phyloP scores from a whole-genome alignment of 306 rosid genomes.

The Sesbania bispinosa region DNA sequence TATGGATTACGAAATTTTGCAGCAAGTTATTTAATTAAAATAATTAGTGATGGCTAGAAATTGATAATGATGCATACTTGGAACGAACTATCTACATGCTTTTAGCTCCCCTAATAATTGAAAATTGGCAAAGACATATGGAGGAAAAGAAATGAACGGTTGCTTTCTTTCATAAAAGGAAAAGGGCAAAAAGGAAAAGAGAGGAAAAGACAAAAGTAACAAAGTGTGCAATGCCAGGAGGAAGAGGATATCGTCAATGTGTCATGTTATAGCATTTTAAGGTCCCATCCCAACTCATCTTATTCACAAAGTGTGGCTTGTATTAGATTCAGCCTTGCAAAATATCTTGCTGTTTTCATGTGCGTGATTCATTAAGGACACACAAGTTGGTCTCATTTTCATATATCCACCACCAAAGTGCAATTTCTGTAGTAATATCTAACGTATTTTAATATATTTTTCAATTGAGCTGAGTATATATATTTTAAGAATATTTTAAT shows the following conservation, averaged over 20 bases:
- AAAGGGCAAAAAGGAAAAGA: constrained; percentile 37
- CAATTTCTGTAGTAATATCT: background rate
- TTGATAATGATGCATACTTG: constrained; percentile 31
- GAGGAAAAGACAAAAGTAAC: constrained; percentile 30
- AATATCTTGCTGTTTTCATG: constrained; percentile 48
- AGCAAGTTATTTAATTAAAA: too few species aligned
- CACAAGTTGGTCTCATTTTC: too few species aligned
- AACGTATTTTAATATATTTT: background rate
- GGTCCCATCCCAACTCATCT: constrained; percentile 55
- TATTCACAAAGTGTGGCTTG: constrained; percentile 55
- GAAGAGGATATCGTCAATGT: constrained; percentile 19
- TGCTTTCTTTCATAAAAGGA: constrained; percentile 42
- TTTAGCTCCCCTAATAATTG: constrained; percentile 34
- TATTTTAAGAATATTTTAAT: background rate
- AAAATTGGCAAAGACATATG: constrained; percentile 39
- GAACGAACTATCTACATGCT: constrained; percentile 15
- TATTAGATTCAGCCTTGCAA: constrained; percentile 37
- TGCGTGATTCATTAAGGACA: constrained; percentile 18
- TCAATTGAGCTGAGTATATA: background rate
- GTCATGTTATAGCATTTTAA: constrained; percentile 51
- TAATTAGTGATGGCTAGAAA: constrained; percentile 15
- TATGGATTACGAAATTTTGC: too few species aligned
- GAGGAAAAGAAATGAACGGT: constrained; percentile 42
- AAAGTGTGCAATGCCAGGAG: constrained; percentile 38
- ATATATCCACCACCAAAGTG: background rate